Evolutionary conservation across 768 basidiomycete species (phyloP), one percentile per base, ranked within the genome.

Genomic region (Atractiella rhizophila): DNA sequence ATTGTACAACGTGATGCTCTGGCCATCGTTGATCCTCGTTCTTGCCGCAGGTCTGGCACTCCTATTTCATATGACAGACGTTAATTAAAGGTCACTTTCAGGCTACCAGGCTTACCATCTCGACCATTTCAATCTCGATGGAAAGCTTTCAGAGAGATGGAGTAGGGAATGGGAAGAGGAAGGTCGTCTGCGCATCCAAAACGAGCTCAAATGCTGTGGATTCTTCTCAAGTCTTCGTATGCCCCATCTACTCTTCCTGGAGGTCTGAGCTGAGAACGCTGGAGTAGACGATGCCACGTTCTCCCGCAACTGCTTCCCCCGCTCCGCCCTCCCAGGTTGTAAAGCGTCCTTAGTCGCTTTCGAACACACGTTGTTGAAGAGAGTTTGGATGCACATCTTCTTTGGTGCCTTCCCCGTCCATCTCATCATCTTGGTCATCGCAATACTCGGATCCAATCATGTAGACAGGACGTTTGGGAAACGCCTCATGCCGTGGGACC

Each of bases 141-240:
- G 67, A 47, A 76, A 76, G 56, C 62, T 76, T 32, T 69, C 72
- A 52, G 60, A 70, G 44, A 64, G 69, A 11, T 78, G 76, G 76
- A 71, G 67, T 46, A 63, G 68, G 42, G 68, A 66, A 52, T 71
- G 71, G 52, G 67, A 68, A 15, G 62, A 66, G 18, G 49, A 60
- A 4, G 71, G 67, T 13, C 64, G 71, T 11, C 59, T 67, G 9
- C 48, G 68, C 34, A 60, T 80, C 26, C 76, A 78, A 48, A 66
- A 73, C 49, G 20, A 52, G 43, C 44, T 54, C 19, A 57, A 60
- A 7, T 77, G 75, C 55, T 77, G 75, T 53, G 75, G 74, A 0
- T 76, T 66, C 59, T 69, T 66, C 53, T 67, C 61, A 45, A 59
- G 73, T 16, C 54, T 68, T 39, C 73, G 59, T 58, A 28, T 46